These are phyloP conservation scores for Populus nigra DNA, from an alignment of 345 rosid species.

Conservation along the genomic window DNA sequence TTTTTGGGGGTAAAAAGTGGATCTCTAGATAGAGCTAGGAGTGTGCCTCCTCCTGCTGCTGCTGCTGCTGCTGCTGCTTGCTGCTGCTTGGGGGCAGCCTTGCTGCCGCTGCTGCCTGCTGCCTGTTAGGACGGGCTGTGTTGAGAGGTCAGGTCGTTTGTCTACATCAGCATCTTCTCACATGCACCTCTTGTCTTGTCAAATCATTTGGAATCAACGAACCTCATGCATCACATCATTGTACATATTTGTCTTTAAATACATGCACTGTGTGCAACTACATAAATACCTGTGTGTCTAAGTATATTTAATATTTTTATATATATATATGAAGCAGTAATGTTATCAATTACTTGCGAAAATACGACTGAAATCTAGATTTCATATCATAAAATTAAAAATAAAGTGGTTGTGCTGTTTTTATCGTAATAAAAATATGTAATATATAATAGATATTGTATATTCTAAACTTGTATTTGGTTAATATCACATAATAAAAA, in stretches of 20 bases:
- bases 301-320: too few species aligned
- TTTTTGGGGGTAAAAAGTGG: conserved; percentile 7
- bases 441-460: too few species aligned
- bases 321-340: too few species aligned
- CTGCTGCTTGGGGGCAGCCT: conserved; percentile 4
- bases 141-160: conserved; percentile 45
- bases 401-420: too few species aligned
- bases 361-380: too few species aligned
- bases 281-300: too few species aligned
- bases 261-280: background rate
- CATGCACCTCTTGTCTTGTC: conserved; percentile 51
- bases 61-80: background rate
- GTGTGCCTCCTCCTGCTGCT: background rate
- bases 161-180: conserved; percentile 39
- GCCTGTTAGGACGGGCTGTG: background rate
- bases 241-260: background rate
- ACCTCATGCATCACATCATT: background rate
- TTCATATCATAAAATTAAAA: too few species aligned
- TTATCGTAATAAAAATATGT: too few species aligned
- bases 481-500: too few species aligned
- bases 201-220: conserved; percentile 36
- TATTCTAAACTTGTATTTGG: too few species aligned
- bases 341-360: too few species aligned
- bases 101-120: background rate
- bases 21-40: background rate